Evolutionary conservation across 2,329 filamentous ascomycete genomes (phyloP).

Genomic region (Botryotinia calthae): DNA sequence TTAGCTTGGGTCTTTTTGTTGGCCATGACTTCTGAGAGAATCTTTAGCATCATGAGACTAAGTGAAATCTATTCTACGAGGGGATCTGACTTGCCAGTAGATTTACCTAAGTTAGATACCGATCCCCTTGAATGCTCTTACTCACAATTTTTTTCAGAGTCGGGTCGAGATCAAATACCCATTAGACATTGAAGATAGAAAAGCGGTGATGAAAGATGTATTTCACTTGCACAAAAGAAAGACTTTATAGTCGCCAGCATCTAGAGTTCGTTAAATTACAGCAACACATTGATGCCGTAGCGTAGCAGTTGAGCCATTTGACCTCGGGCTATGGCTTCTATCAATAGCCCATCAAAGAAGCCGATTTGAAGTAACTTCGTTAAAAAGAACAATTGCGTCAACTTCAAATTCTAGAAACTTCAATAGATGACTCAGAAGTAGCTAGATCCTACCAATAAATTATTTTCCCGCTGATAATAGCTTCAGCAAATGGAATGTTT

Average conservation of each 20-base stretch:
- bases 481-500: background rate
- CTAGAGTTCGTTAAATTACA: background rate
- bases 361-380: too few relatives aligned
- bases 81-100: background rate
- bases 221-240: background rate
- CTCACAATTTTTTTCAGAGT: background rate
- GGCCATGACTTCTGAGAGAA: background rate
- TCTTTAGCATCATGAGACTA: background rate
- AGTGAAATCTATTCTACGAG: background rate
- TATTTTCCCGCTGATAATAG: background rate
- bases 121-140: background rate
- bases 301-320: background rate
- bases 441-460: background rate
- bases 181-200: background rate
- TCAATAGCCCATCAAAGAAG: background rate
- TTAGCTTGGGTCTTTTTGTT: background rate
- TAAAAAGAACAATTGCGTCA: fast-evolving
- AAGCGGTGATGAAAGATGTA: background rate
- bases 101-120: background rate
- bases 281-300: background rate
- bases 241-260: background rate
- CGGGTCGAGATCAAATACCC: background rate
- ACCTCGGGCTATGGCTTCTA: too few relatives aligned
- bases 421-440: background rate
- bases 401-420: background rate